Evolutionary conservation across 2,329 filamentous ascomycete genomes (phyloP), one percentile per base, ranked within the genome.

Genomic region (Fusarium denticulatum): DNA sequence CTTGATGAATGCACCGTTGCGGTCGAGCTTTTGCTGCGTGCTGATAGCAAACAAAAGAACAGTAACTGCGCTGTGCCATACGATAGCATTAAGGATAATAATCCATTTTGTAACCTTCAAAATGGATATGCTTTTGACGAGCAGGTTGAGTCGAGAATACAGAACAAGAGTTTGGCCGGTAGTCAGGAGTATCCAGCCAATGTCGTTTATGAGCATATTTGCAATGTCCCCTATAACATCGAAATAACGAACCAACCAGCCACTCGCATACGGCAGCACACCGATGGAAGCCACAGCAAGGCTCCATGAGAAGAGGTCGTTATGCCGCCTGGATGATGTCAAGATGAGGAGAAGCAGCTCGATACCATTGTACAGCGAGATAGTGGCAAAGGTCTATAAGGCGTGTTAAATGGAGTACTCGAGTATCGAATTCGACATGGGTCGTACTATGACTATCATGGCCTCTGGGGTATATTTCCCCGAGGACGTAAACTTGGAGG

Each of bases 111-210:
- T 43, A 7, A 58, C 28, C 15, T 47, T 39, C 20, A 74, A 50
- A 24, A 69, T 32, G 22, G 37, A 39, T 4, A 43, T 30, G 49
- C 45, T 72, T 30, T 65, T 59, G 16, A 74, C 26, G 18, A 74
- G 40, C 7, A 74, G 50, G 45, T 62, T 64, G 28, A 74, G 68
- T 42, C 71, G 71, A 37, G 71, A 74, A 56, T 74, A 74, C 8
- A 74, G 49, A 61, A 74, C 71, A 34, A 74, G 43, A 28, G 71
- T 59, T 40, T 74, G 71, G 18, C 67, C 69, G n/a, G 71, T 74
- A 28, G 69, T 69, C 46, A 74, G 22, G 22, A 74, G 71, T 14
- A 72, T 62, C 71, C 71, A 74, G 34, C 71, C 71, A 16, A 74
- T 56, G 34, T 72, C 60, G 37, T 56, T 61, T 30, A 74, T 65